These are phyloP conservation scores for Lactarius hengduanensis DNA, from an alignment of 768 basidiomycete species.

Conservation along the genomic window DNA sequence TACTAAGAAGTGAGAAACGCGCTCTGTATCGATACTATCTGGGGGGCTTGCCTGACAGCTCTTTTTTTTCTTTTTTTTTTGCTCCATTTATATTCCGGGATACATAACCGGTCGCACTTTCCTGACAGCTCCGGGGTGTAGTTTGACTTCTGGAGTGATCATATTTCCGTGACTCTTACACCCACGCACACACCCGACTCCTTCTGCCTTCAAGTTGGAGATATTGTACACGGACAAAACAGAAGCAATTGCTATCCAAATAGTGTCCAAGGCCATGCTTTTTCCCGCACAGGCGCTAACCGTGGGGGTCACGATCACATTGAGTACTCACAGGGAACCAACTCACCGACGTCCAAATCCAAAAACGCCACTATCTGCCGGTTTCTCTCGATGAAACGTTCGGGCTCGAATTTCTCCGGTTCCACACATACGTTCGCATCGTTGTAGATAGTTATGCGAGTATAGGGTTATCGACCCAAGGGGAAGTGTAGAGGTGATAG, in stretches of 20 bases:
- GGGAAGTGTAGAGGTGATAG: no score
- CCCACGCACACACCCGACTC: no score
- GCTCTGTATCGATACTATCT: background rate
- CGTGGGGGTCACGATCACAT: background rate
- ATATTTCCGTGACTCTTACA: conserved; percentile 10
- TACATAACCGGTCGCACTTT: no score
- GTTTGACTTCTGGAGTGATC: conserved; percentile 25
- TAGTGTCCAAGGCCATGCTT: conserved; percentile 27
- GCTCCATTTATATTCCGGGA: no score
- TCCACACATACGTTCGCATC: conserved; percentile 26
- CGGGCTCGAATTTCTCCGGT: conserved; percentile 28
- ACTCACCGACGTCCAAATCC: conserved; percentile 30
- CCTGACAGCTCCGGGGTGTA: conserved; percentile 17
- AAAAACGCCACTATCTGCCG: conserved; percentile 23
- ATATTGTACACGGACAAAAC: conserved; percentile 26
- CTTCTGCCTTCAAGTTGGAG: background rate
- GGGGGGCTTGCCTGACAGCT: conserved; percentile 10
- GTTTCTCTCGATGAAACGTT: conserved; percentile 25
- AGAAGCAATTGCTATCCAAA: conserved; percentile 29
- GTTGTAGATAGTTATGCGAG: no score
- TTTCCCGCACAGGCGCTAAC: conserved; percentile 25
- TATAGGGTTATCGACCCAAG: no score
- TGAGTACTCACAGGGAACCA: background rate
- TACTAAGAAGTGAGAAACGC: background rate
- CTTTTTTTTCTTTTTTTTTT: no score